Percentiles rank a stretch among this genome's conserved stretches.
These are phyloP conservation scores for Lactarius evosmus DNA, from an alignment of 768 basidiomycete species.

Conservation along the genomic window DNA sequence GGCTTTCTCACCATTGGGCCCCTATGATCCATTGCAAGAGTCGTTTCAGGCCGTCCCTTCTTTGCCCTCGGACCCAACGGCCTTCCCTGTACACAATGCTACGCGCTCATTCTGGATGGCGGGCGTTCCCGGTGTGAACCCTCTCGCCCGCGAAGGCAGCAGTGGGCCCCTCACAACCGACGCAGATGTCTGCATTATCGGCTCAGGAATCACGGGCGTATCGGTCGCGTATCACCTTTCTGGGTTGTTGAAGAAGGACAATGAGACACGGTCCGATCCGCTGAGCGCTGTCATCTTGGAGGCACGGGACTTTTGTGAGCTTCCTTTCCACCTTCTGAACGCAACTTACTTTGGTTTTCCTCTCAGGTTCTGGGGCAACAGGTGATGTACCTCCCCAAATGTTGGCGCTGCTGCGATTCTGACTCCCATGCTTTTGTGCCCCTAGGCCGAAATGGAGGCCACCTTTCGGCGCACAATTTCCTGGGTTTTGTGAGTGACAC, in stretches of 20 bases:
- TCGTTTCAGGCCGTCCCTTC: not conserved
- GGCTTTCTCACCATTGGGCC: not conserved
- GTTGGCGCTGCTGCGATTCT: not conserved
- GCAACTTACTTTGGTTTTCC: constrained; percentile 3
- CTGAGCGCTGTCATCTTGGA: constrained; percentile 67
- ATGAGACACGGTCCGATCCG: constrained; percentile 25
- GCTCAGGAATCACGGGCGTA: constrained; percentile 76
- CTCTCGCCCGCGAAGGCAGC: constrained; percentile 65
- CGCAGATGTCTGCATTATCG: constrained; percentile 75
- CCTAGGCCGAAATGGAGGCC: constrained; percentile 78
- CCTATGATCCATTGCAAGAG: not conserved
- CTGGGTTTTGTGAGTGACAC: constrained; percentile 42
- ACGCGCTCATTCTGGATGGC: constrained; percentile 75
- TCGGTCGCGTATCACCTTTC: constrained; percentile 72
- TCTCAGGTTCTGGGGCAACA: constrained; percentile 69
- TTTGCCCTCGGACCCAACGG: constrained; percentile 16
- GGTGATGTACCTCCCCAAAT: constrained; percentile 41
- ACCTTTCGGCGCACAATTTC: constrained; percentile 55
- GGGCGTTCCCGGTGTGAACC: constrained; percentile 54
- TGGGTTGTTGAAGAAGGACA: constrained; percentile 28
- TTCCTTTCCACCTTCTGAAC: constrained; percentile 20
- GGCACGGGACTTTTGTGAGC: constrained; percentile 81
- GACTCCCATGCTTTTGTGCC: not conserved
- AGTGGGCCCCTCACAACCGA: constrained; percentile 52
- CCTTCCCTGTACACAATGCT: constrained; percentile 57